A percentile compares a stretch with the other conserved stretches of the same genome.
Conservation (phyloP, 768 basidiomycete species). For the Naganishia antarctica region DNA sequence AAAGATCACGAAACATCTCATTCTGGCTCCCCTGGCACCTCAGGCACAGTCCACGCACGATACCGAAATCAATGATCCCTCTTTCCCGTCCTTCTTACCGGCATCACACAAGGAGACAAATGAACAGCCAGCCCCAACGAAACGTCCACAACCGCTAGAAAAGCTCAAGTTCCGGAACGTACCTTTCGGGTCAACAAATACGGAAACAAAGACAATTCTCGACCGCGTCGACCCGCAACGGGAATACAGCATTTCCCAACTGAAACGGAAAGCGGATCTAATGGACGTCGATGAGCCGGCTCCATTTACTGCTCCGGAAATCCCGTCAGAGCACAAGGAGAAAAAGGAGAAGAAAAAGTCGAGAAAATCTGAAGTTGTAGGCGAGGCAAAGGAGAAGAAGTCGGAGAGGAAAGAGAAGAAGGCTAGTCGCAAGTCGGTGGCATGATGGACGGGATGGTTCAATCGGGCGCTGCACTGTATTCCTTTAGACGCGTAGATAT, state of each 20-base stretch:
- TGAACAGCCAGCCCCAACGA: slow-evolving; percentile 21
- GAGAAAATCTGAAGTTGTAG: slow-evolving; percentile 19
- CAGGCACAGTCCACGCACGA: neutral
- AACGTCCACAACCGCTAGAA: slow-evolving; percentile 41
- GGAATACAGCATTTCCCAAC: neutral
- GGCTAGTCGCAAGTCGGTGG: slow-evolving; percentile 17
- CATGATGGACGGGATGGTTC: neutral
- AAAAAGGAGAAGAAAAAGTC: slow-evolving; percentile 26
- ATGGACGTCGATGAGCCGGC: slow-evolving; percentile 4
- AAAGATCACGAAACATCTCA: slow-evolving; percentile 37
- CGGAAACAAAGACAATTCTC: slow-evolving; percentile 13
- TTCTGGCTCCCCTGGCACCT: slow-evolving; percentile 28
- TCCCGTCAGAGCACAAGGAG: neutral
- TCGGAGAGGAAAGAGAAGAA: slow-evolving; percentile 18
- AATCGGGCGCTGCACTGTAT: neutral
- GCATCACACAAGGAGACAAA: slow-evolving; percentile 9
- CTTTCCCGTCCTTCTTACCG: slow-evolving; percentile 27
- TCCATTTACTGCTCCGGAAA: neutral
- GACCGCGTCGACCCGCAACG: slow-evolving; percentile 16
- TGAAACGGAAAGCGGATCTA: slow-evolving; percentile 9
- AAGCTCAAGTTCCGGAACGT: slow-evolving; percentile 46
- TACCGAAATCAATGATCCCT: neutral
- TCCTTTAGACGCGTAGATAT: neutral
- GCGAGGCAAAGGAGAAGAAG: slow-evolving; percentile 11
- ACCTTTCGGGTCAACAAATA: slow-evolving; percentile 33